phyloP scores from a whole-genome alignment of 78 protist genomes.

The slime mould (Dictyostelium discoideum) region DNA sequence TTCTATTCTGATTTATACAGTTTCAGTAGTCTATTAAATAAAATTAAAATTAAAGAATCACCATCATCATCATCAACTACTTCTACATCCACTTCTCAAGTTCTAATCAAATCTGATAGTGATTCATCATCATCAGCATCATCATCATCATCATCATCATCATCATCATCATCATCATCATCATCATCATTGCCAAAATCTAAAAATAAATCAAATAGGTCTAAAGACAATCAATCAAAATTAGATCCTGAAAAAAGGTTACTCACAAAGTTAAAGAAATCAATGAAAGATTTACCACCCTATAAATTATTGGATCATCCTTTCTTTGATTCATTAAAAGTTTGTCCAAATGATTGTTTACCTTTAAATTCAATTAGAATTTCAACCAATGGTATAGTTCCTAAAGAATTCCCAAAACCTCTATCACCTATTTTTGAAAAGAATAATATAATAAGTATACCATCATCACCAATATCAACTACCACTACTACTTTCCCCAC shows the following conservation, averaged over 20 bases:
- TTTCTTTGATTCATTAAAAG: constrained; percentile 31
- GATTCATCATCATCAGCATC: too few relatives aligned
- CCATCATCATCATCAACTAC: background rate
- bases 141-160: too few relatives aligned
- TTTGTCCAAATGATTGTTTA: background rate
- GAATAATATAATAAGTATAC: background rate
- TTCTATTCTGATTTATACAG: background rate
- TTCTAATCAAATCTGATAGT: too few relatives aligned
- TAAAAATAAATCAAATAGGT: background rate
- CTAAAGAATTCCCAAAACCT: constrained; percentile 29
- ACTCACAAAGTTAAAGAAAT: background rate
- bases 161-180: too few relatives aligned
- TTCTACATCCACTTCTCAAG: background rate
- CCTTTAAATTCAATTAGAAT: constrained; percentile 22
- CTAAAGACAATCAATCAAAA: background rate
- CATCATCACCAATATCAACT: background rate
- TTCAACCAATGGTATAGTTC: constrained; percentile 45
- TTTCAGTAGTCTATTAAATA: background rate
- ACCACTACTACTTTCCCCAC: background rate
- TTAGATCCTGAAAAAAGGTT: background rate
- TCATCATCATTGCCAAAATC: too few relatives aligned
- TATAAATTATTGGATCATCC: constrained; percentile 11
- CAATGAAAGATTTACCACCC: background rate
- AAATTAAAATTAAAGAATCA: background rate
- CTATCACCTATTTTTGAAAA: background rate